Evolutionary conservation across 23 red algal species (phyloP).

Genomic region (Pyropia yezoensis): DNA sequence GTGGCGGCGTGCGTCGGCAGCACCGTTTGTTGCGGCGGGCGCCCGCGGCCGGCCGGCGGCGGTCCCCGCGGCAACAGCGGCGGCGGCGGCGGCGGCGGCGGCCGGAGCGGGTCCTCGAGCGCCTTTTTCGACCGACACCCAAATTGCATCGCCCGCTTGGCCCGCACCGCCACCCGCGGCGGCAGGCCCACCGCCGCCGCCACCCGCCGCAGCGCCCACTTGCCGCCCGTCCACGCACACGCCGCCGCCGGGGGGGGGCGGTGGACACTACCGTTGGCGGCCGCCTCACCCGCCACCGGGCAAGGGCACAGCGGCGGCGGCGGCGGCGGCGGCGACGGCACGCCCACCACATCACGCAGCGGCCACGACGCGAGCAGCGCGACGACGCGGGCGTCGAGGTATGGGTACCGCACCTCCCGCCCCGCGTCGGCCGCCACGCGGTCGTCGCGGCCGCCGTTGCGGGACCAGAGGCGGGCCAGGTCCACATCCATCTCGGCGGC

Average conservation of each 20-base stretch:
- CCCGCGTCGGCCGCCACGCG: slow-evolving; percentile 61
- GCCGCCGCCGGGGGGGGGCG: not conserved
- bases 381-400: slow-evolving; percentile 69
- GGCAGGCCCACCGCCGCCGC: slow-evolving; percentile 36
- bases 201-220: slow-evolving; percentile 52
- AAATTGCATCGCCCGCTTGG: slow-evolving; percentile 79
- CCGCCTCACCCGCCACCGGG: too few relatives aligned
- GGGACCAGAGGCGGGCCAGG: slow-evolving; percentile 81
- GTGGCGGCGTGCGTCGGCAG: too few relatives aligned
- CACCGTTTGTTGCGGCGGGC: too few relatives aligned
- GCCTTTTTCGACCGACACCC: slow-evolving; percentile 63
- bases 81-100: too few relatives aligned
- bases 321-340: slow-evolving; percentile 8
- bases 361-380: slow-evolving; percentile 30
- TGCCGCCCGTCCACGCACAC: slow-evolving; percentile 61
- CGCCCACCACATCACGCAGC: slow-evolving; percentile 33
- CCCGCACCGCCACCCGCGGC: slow-evolving; percentile 6
- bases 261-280: too few relatives aligned
- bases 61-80: too few relatives aligned
- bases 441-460: slow-evolving; percentile 90
- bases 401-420: slow-evolving; percentile 58
- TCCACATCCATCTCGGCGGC: slow-evolving; percentile 75
- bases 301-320: not conserved
- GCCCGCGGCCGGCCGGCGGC: too few relatives aligned
- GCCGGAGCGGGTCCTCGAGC: slow-evolving; percentile 7